Percentiles rank a stretch among this genome's conserved stretches.
Conservation (phyloP, 306 rosid species). For the Trichosanthes cucumerina region DNA sequence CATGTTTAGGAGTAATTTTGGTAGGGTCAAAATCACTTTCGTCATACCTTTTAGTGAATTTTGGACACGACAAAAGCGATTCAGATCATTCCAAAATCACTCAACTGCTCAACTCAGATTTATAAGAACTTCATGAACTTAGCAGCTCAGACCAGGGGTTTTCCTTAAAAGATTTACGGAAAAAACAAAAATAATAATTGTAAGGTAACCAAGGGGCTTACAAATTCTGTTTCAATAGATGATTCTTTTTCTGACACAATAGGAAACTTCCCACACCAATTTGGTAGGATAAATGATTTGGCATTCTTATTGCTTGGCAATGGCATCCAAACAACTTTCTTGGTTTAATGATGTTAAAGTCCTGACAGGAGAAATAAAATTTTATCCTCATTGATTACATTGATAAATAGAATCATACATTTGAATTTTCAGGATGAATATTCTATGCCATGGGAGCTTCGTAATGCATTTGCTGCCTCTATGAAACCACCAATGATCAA, state of each 20-base stretch:
- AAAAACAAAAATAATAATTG: not conserved
- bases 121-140: not conserved
- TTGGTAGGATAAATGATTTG: not conserved
- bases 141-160: not conserved
- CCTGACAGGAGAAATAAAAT: not conserved
- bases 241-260: not conserved
- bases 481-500: conserved; percentile 34
- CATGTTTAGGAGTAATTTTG: not conserved
- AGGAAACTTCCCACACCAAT: not conserved
- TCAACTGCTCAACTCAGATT: not conserved
- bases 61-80: no score
- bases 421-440: conserved; percentile 34
- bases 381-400: not conserved
- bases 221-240: not conserved
- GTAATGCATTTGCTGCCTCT: conserved; percentile 20
- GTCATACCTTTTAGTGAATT: no score
- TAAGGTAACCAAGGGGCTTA: not conserved
- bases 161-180: not conserved
- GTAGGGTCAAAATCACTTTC: no score
- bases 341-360: not conserved
- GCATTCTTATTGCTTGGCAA: not conserved
- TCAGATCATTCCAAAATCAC: no score
- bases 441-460: conserved; percentile 19
- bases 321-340: not conserved
- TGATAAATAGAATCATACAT: conserved; percentile 6